A percentile compares a stretch with the other conserved stretches of the same genome.
These are phyloP conservation scores for Salvia sclarea DNA, from an alignment of 305 asterid genomes.

Conservation along the genomic window DNA sequence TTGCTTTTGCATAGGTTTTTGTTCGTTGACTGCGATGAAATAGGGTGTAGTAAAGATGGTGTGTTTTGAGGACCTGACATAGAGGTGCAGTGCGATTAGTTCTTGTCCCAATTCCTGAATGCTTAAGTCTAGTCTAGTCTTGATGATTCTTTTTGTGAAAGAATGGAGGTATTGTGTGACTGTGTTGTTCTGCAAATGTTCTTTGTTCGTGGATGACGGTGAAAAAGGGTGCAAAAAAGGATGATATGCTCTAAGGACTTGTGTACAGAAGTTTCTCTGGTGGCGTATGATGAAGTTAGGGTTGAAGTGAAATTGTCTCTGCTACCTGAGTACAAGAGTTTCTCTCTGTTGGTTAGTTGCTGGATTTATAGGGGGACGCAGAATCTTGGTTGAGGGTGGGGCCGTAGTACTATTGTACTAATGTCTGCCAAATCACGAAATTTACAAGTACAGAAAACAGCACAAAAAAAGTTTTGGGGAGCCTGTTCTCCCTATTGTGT, in stretches of 20 bases:
- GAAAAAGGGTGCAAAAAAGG: not conserved
- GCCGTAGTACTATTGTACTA: too few species aligned
- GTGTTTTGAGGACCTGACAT: not conserved
- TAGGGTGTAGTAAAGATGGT: not conserved
- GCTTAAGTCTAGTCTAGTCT: not conserved
- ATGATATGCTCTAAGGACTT: conserved; percentile 1
- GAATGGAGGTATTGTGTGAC: not conserved
- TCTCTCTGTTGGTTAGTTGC: not conserved
- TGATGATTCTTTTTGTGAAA: not conserved
- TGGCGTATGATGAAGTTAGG: not conserved
- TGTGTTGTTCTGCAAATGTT: not conserved
- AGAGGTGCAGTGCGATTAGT: not conserved
- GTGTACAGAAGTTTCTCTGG: not conserved
- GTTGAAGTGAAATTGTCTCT: too few species aligned
- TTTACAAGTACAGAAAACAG: too few species aligned
- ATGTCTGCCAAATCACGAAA: too few species aligned
- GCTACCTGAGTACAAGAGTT: not conserved
- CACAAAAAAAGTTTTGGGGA: too few species aligned
- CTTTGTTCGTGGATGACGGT: not conserved
- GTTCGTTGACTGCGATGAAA: not conserved
- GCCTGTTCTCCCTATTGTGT: too few species aligned
- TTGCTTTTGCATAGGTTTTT: not conserved
- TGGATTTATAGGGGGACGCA: too few species aligned
- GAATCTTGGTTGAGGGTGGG: too few species aligned
- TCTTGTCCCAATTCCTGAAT: not conserved